Evolutionary conservation across 345 rosid genomes (phyloP).

Genomic region (Hibiscus syriacus): DNA sequence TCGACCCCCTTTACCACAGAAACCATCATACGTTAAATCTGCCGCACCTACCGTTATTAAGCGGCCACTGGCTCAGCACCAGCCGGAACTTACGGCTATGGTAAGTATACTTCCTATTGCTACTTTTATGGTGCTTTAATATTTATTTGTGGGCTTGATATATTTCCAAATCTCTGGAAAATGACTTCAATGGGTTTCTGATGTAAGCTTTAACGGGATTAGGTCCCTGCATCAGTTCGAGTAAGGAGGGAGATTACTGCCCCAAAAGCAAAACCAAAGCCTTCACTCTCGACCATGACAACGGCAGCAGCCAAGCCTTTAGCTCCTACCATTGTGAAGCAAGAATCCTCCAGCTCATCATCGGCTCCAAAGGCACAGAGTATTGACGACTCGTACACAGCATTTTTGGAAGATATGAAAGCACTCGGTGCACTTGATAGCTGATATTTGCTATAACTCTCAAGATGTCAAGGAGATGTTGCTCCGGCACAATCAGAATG

Average conservation of each 20-base stretch:
- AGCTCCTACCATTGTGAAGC: slow-evolving; percentile 37
- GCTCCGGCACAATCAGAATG: not conserved
- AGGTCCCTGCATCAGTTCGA: slow-evolving; percentile 96
- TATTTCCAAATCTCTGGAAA: not conserved
- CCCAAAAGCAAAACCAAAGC: slow-evolving; percentile 67
- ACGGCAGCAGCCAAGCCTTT: slow-evolving; percentile 30
- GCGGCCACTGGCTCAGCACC: slow-evolving; percentile 97
- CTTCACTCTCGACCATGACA: slow-evolving; percentile 22
- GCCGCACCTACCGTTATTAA: slow-evolving; percentile 98
- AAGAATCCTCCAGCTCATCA: slow-evolving; percentile 33
- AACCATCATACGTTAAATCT: slow-evolving; percentile 92
- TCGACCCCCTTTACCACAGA: slow-evolving; percentile 55
- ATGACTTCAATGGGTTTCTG: not conserved
- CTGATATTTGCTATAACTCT: slow-evolving; percentile 20
- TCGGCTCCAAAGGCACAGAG: slow-evolving; percentile 56
- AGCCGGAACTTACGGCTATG: slow-evolving; percentile 94
- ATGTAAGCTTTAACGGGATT: not conserved
- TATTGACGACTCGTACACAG: slow-evolving; percentile 79
- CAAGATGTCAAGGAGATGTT: not conserved
- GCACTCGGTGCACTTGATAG: slow-evolving; percentile 95
- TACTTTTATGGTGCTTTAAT: not conserved
- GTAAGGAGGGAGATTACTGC: slow-evolving; percentile 77
- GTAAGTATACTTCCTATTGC: slow-evolving; percentile 31
- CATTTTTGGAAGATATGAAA: slow-evolving; percentile 97
- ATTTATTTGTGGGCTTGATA: not conserved